Evolutionary conservation across 2,329 filamentous ascomycete species (phyloP), one percentile per base, ranked within the genome.

Genomic region (Magnaporthiopsis poae): DNA sequence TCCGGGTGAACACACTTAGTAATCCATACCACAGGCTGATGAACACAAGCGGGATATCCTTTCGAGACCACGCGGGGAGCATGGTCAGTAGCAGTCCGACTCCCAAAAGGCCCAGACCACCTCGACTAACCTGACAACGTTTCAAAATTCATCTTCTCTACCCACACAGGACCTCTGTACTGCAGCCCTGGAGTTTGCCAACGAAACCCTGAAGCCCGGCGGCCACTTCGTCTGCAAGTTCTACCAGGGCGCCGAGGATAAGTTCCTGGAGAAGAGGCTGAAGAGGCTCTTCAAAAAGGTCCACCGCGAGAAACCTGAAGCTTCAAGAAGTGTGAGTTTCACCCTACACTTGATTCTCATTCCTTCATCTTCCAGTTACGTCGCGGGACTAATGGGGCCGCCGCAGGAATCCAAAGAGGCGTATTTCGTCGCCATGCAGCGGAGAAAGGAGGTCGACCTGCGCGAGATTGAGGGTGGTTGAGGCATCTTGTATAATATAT

Each of bases 181-280:
- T 69, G 91, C 94, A 31, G 95, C 95, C 4, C 81, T 99, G 61
- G 82, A 84, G 18, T 99, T 99, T 78, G 88, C 90, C 64, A 91
- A 88, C 76, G 91, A 96, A 71, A 95, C 91, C 9, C 83, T 99
- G 29, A 88, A 86, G 71, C 78, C 85, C 3, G 92, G 91, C 27
- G 95, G 96, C 1, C 90, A 96, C 75, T 96, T 99, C 72, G 85
- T 99, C 61, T 97, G 94, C 84, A 99, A 99, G 77, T 99, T 96
- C 77, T 99, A 98, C 76, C 91, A 96, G 76, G 95, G 95, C 3
- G 76, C 83, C 5, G 93, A 97, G 76, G 94, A 98, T 73, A 93
- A 90, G 77, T 81, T 80, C 1, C 78, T 99, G 13, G 92, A 97
- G 79, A 81, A 78, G 68, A 86, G 86, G 71, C 80, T 99, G 60